These are phyloP conservation scores for Pichia californica DNA, from an alignment of 805 yeast species.

Conservation along the genomic window DNA sequence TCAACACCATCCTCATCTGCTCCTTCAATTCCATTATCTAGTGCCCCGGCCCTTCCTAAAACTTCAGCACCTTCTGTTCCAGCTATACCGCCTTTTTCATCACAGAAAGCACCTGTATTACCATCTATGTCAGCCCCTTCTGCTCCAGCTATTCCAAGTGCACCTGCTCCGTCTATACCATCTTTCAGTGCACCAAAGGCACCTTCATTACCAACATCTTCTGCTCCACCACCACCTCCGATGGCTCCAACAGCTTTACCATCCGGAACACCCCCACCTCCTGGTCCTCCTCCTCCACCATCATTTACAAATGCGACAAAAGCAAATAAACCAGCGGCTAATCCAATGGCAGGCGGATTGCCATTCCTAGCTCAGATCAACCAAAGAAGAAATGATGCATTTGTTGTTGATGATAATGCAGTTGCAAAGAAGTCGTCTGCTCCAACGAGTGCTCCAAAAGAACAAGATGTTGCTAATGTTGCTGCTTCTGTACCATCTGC, in stretches of 20 bases:
- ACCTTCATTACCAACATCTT: slow-evolving; percentile 16
- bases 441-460: slow-evolving; percentile 23
- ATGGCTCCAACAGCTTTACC: slow-evolving; percentile 19
- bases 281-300: slow-evolving; percentile 14
- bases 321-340: slow-evolving; percentile 8
- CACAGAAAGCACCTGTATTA: slow-evolving; percentile 9
- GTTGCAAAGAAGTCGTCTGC: slow-evolving; percentile 17
- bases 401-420: slow-evolving; percentile 37
- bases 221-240: slow-evolving; percentile 1
- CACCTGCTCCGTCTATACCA: slow-evolving; percentile 14
- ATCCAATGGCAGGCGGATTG: slow-evolving; percentile 37
- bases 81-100: not conserved
- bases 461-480: slow-evolving; percentile 18
- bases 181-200: not conserved
- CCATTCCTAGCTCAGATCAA: slow-evolving; percentile 58
- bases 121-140: not conserved
- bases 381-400: slow-evolving; percentile 44
- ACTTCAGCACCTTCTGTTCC: no score
- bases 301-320: slow-evolving; percentile 2
- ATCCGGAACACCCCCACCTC: slow-evolving; percentile 16
- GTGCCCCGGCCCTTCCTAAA: slow-evolving; percentile 8
- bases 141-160: no score
- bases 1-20: not conserved
- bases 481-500: slow-evolving; percentile 19
- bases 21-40: no score